phyloP scores from a whole-genome alignment of 2,329 filamentous ascomycete species.

The Exophiala xenobiotica region DNA sequence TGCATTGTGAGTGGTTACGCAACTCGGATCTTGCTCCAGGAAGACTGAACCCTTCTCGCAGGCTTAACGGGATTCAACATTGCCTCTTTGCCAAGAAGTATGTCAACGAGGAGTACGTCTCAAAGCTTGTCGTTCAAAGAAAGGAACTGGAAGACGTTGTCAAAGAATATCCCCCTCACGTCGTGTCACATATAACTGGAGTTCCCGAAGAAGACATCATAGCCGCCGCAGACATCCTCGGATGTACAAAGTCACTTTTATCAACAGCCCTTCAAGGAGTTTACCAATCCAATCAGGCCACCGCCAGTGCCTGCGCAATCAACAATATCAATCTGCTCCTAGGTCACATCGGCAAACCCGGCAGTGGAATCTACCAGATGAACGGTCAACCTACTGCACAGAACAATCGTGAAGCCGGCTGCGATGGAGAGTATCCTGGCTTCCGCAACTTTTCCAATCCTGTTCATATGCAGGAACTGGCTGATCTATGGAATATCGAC shows the following conservation, averaged over 20 bases:
- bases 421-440: slow-evolving; percentile 41
- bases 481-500: slow-evolving; percentile 41
- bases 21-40: neutral
- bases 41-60: neutral
- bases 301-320: slow-evolving; percentile 41
- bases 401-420: slow-evolving; percentile 42
- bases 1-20: slow-evolving; percentile 27
- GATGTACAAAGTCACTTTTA: slow-evolving; percentile 35
- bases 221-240: slow-evolving; percentile 37
- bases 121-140: slow-evolving; percentile 34
- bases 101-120: slow-evolving; percentile 36
- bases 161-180: slow-evolving; percentile 35
- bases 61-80: slow-evolving; percentile 41
- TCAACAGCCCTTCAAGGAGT: slow-evolving; percentile 43
- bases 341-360: slow-evolving; percentile 38
- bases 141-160: slow-evolving; percentile 34
- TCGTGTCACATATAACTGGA: slow-evolving; percentile 39
- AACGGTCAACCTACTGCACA: slow-evolving; percentile 44
- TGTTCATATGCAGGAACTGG: slow-evolving; percentile 39
- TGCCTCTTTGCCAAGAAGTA: slow-evolving; percentile 40
- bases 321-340: slow-evolving; percentile 44
- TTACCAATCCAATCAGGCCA: slow-evolving; percentile 45
- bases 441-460: slow-evolving; percentile 40
- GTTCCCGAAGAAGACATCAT: slow-evolving; percentile 34
- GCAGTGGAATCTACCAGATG: slow-evolving; percentile 41